Conservation (phyloP, 768 basidiomycete genomes). For the Paxillus ammoniavirescens region DNA sequence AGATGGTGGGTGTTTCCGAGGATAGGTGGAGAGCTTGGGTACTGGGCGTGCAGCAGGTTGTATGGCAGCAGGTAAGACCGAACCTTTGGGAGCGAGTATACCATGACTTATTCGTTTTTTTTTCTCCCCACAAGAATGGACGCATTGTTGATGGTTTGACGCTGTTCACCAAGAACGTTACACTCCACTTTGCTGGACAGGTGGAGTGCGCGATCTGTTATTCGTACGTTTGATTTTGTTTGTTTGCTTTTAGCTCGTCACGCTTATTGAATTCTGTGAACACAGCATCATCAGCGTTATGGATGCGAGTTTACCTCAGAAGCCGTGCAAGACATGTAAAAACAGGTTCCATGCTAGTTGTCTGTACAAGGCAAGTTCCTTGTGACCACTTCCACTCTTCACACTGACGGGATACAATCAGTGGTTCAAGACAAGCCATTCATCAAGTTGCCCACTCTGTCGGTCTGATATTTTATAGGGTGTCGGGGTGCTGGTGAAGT, state of each 20-base stretch:
- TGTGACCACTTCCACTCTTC: background rate
- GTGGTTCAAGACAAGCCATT: slow-evolving; percentile 91
- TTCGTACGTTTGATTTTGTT: slow-evolving; percentile 50
- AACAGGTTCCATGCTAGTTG: slow-evolving; percentile 93
- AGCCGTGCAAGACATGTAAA: slow-evolving; percentile 92
- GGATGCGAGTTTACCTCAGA: slow-evolving; percentile 84
- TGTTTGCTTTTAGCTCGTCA: background rate
- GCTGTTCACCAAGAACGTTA: slow-evolving; percentile 92
- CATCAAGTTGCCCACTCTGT: slow-evolving; percentile 89
- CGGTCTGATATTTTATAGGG: slow-evolving; percentile 76
- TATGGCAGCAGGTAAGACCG: slow-evolving; percentile 75
- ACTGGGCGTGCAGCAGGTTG: slow-evolving; percentile 85
- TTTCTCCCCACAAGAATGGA: slow-evolving; percentile 61
- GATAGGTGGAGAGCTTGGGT: slow-evolving; percentile 93
- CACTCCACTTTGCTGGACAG: slow-evolving; percentile 91
- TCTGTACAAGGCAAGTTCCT: slow-evolving; percentile 71
- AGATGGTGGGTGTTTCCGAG: slow-evolving; percentile 85
- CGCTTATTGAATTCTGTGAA: background rate
- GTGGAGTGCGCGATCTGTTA: slow-evolving; percentile 97
- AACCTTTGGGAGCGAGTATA: background rate
- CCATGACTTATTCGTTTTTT: background rate
- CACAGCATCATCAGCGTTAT: slow-evolving; percentile 84
- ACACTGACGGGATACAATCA: slow-evolving; percentile 28
- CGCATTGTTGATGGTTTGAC: slow-evolving; percentile 83
- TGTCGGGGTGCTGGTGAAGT: background rate